A percentile compares a stretch with the other conserved stretches of the same genome.
Conservation (phyloP, 768 basidiomycete genomes). For the Tubosaeta brunneosetosa region DNA sequence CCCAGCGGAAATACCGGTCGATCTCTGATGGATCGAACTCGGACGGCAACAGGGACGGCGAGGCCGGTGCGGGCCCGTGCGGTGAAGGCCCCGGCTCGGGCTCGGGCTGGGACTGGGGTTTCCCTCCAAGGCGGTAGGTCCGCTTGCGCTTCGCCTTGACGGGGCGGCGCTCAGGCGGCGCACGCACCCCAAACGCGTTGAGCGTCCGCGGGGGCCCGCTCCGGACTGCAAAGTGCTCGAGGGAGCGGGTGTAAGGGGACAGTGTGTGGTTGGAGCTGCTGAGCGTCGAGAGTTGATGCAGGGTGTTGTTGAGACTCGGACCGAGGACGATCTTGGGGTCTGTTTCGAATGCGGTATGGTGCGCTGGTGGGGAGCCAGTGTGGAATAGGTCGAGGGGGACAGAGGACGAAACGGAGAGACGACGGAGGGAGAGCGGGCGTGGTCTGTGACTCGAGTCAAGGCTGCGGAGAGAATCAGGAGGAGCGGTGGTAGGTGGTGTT, state of each 20-base stretch:
- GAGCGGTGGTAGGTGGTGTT: slow-evolving; percentile 41
- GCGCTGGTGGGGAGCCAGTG: slow-evolving; percentile 33
- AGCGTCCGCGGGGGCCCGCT: slow-evolving; percentile 67
- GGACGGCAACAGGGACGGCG: slow-evolving; percentile 36
- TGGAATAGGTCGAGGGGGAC: slow-evolving; percentile 31
- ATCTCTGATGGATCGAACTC: slow-evolving; percentile 70
- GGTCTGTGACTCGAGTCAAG: slow-evolving; percentile 18
- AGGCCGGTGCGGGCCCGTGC: slow-evolving; percentile 22
- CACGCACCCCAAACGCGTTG: slow-evolving; percentile 31
- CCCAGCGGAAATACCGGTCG: slow-evolving; percentile 63
- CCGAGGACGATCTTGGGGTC: slow-evolving; percentile 60
- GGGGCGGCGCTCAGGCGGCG: slow-evolving; percentile 44
- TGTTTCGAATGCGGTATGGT: slow-evolving; percentile 32
- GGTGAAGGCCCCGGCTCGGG: not conserved
- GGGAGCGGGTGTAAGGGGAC: slow-evolving; percentile 86
- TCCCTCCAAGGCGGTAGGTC: slow-evolving; percentile 54
- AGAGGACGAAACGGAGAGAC: slow-evolving; percentile 33
- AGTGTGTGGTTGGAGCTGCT: slow-evolving; percentile 89
- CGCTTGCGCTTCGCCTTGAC: slow-evolving; percentile 76
- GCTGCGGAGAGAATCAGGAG: slow-evolving; percentile 13
- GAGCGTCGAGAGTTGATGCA: slow-evolving; percentile 84
- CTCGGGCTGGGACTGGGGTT: slow-evolving; percentile 5
- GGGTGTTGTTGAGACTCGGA: slow-evolving; percentile 63
- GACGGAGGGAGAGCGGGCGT: slow-evolving; percentile 19
- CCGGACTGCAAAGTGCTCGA: slow-evolving; percentile 89